Base-by-base conservation (phyloP, 495 filamentous ascomycete genomes). In the Penicillium nucicola region DNA sequence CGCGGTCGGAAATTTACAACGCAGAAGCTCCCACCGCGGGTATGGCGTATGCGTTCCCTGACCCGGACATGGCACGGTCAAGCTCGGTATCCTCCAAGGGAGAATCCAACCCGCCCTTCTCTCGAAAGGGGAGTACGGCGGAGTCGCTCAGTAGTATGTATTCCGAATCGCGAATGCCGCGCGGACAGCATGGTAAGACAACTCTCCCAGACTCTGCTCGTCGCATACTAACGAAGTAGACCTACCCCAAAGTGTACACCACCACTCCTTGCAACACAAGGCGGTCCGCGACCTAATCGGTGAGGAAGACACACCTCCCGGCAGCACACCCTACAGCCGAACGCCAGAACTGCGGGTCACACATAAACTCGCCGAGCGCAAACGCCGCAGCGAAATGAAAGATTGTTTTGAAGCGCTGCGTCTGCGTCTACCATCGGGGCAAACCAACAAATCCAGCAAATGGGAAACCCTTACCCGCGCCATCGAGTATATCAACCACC, bases 361-460 rank as follows among this genome's bases (percentile, higher is more conserved):
- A 41, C 93, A 99, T 57, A 99, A 99, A 63, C 77, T 97, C 38
- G 93, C 93, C 5, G 93, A 99, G 71, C 80, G 93, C 31, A 99
- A 97, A 70, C 86, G 93, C 13, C 82, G 93, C 30, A 96, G 90
- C 41, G 93, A 99, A 65, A 97, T 99, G 93, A 99, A 99, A 68
- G 86, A 92, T 62, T 78, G 97, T 6, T 97, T 97, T 64, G 93
- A 99, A 54, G 79, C 86, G 38, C 71, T 99, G 19, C 83, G 92
- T 32, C 78, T 85, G 44, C 79, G 90, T 34, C 83, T 97, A 53
- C 92, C 92, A 5, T 84, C 90, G 47, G 88, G 87, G 50, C 84
- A 91, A 42, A 92, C 91, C 15, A 87, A 88, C 37, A 99, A 97
- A 62, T 92, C 92, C 3, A 96, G 91, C 62, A 99, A 99, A 69